These are phyloP conservation scores for Trichoderma sp. DNA, from an alignment of 2,329 filamentous ascomycete species.

Conservation along the genomic window DNA sequence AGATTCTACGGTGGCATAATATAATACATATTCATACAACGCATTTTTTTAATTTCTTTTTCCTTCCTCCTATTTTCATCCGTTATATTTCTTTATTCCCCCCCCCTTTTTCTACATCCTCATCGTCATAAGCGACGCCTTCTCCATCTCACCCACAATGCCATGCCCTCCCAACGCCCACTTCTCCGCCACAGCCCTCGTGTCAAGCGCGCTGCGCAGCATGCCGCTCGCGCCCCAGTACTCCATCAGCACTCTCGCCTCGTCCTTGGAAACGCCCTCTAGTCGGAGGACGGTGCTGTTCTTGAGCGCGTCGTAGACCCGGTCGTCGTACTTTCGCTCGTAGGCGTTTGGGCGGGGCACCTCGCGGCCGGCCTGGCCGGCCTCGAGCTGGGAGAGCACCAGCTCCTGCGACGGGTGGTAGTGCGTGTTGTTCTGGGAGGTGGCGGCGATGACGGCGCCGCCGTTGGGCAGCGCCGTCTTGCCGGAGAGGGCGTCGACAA, in stretches of 20 bases:
- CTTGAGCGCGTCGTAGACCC: constrained; percentile 55
- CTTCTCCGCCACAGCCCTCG: constrained; percentile 73
- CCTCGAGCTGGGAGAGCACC: constrained; percentile 60
- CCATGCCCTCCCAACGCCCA: constrained; percentile 83
- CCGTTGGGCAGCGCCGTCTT: constrained; percentile 64
- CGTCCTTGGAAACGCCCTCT: constrained; percentile 68
- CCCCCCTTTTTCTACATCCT: constrained; percentile 44
- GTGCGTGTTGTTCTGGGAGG: constrained; percentile 70
- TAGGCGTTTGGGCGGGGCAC: constrained; percentile 54
- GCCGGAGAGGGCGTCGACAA: constrained; percentile 71
- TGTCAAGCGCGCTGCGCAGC: constrained; percentile 68
- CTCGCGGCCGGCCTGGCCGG: constrained; percentile 42
- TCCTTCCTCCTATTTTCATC: not conserved
- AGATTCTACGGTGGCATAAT: constrained; percentile 19
- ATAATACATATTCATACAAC: constrained; percentile 24
- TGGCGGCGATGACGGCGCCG: constrained; percentile 75
- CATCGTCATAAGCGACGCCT: constrained; percentile 56
- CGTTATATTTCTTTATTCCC: not conserved
- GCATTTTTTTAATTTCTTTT: not conserved
- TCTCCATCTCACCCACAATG: constrained; percentile 83
- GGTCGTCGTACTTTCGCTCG: constrained; percentile 57
- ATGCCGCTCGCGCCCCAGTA: constrained; percentile 91
- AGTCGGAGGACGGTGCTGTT: constrained; percentile 58
- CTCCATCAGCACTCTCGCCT: constrained; percentile 81
- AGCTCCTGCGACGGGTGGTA: constrained; percentile 67